phyloP scores from a whole-genome alignment of 768 basidiomycete species.

The Suillus plorans region DNA sequence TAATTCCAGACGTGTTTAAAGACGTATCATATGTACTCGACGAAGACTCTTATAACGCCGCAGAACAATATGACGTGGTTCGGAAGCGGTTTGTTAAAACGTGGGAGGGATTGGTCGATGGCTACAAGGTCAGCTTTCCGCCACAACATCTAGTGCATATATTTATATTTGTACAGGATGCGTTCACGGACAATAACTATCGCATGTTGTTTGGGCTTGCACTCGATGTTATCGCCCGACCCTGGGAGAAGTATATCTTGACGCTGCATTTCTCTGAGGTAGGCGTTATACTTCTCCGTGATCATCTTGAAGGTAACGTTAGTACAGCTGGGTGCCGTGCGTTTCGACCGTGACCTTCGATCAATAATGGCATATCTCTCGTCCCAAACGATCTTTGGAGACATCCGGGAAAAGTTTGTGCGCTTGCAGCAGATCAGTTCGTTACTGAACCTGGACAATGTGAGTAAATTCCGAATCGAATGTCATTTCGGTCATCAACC shows the following conservation, averaged over 20 bases:
- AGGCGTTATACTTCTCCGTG: constrained; percentile 15
- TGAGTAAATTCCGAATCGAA: constrained; percentile 25
- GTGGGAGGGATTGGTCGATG: constrained; percentile 86
- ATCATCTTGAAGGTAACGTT: constrained; percentile 2
- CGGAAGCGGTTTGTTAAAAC: constrained; percentile 86
- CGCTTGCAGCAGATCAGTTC: constrained; percentile 93
- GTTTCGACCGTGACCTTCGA: constrained; percentile 91
- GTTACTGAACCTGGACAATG: constrained; percentile 82
- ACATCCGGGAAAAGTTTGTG: constrained; percentile 88
- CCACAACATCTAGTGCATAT: not conserved
- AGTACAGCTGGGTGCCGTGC: constrained; percentile 85
- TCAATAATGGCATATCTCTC: constrained; percentile 81
- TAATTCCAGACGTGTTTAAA: constrained; percentile 87
- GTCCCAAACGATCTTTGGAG: constrained; percentile 86
- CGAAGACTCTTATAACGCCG: constrained; percentile 79
- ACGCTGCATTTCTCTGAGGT: constrained; percentile 88
- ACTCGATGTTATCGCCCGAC: constrained; percentile 85
- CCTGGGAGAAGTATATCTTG: constrained; percentile 90
- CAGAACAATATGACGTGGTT: constrained; percentile 84
- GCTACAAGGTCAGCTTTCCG: constrained; percentile 67
- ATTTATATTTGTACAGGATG: constrained; percentile 51
- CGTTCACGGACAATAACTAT: constrained; percentile 87
- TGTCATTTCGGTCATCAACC: not conserved
- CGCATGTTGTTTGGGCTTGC: constrained; percentile 82
- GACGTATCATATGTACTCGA: constrained; percentile 88